Conservation (phyloP, 805 yeast species). For the Candida suzukii region DNA sequence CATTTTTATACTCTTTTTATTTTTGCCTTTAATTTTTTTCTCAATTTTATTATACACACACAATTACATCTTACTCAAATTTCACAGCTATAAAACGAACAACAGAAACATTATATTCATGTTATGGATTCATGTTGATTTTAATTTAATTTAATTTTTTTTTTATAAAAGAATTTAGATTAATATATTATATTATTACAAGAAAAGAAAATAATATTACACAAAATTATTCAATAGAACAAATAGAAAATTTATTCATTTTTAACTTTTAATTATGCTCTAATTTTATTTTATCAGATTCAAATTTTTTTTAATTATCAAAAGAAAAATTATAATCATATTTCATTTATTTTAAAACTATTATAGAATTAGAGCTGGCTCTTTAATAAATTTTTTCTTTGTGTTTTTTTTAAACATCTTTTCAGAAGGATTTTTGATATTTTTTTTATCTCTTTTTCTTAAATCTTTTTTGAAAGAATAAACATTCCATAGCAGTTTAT, state of each 20-base stretch:
- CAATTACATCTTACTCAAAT: too few relatives aligned
- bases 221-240: not conserved
- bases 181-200: too few relatives aligned
- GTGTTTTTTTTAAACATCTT: not conserved
- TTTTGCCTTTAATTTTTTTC: not conserved
- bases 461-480: not conserved
- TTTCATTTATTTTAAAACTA: not conserved
- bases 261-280: not conserved
- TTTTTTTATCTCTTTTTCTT: too few relatives aligned
- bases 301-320: too few relatives aligned
- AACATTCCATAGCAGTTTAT: not conserved
- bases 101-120: not conserved
- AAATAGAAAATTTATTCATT: not conserved
- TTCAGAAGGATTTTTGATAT: not conserved
- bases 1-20: not conserved
- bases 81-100: conserved; percentile 2
- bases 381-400: too few relatives aligned
- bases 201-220: not conserved
- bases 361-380: conserved; percentile 1
- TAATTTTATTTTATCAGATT: too few relatives aligned
- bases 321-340: not conserved
- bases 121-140: too few relatives aligned
- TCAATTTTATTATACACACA: not conserved
- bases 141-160: too few relatives aligned
- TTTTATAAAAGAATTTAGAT: too few relatives aligned